These are phyloP conservation scores for Fusarium humuli DNA, from an alignment of 2,329 filamentous ascomycete genomes.

Conservation along the genomic window DNA sequence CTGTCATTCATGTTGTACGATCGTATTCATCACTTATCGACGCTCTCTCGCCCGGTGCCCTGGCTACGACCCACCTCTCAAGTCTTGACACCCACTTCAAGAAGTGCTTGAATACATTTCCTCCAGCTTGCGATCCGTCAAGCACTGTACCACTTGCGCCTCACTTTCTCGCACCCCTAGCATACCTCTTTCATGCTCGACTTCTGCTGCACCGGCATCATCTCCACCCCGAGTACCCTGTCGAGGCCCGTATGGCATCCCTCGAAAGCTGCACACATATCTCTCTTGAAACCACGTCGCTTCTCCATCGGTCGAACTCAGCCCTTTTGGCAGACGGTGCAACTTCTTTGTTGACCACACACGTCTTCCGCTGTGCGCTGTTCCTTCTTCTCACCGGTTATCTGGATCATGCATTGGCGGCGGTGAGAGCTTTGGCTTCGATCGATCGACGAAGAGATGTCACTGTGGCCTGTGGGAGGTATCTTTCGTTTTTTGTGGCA, in stretches of 20 bases:
- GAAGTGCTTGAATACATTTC: slow-evolving; percentile 79
- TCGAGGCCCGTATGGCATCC: slow-evolving; percentile 74
- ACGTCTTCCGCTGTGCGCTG: slow-evolving; percentile 88
- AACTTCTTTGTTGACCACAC: slow-evolving; percentile 80
- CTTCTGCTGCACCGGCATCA: slow-evolving; percentile 91
- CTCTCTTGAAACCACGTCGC: slow-evolving; percentile 80
- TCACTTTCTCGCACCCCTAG: slow-evolving; percentile 77
- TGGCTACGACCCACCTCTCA: slow-evolving; percentile 76
- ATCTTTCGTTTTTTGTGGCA: slow-evolving; percentile 83
- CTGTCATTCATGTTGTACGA: slow-evolving; percentile 83
- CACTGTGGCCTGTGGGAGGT: slow-evolving; percentile 82
- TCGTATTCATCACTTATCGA: slow-evolving; percentile 80
- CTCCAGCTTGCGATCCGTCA: slow-evolving; percentile 76
- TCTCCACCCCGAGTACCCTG: slow-evolving; percentile 76
- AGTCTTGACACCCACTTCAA: slow-evolving; percentile 85
- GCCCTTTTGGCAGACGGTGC: slow-evolving; percentile 72
- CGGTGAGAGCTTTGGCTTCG: slow-evolving; percentile 76
- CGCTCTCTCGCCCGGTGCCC: slow-evolving; percentile 73
- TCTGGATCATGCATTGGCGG: slow-evolving; percentile 77
- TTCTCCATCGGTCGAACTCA: slow-evolving; percentile 74
- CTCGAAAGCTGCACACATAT: slow-evolving; percentile 81
- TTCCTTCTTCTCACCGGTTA: slow-evolving; percentile 81
- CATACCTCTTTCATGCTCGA: slow-evolving; percentile 84
- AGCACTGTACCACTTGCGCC: slow-evolving; percentile 77
- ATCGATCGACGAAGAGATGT: slow-evolving; percentile 79